phyloP scores from a whole-genome alignment of 495 filamentous ascomycete genomes.

The Choiromyces venosus region DNA sequence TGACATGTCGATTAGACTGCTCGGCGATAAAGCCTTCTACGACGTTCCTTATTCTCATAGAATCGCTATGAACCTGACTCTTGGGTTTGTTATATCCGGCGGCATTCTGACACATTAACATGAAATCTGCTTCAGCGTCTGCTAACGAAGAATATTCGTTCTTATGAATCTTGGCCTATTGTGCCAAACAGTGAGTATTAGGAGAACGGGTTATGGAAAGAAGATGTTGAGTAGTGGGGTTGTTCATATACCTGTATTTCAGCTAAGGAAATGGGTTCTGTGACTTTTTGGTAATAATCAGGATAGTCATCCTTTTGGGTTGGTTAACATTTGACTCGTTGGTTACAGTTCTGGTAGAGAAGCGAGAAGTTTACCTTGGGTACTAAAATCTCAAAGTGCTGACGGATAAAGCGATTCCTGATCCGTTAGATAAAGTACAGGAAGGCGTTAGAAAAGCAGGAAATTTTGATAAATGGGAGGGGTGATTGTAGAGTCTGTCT shows the following conservation, averaged over 20 bases:
- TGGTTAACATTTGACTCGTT: conserved; percentile 19
- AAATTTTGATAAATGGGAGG: neutral
- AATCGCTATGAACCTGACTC: conserved; percentile 41
- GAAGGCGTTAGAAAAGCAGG: conserved; percentile 13
- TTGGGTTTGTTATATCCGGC: conserved; percentile 41
- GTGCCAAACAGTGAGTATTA: conserved; percentile 21
- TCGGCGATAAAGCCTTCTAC: conserved; percentile 37
- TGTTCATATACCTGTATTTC: conserved; percentile 48
- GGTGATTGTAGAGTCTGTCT: neutral
- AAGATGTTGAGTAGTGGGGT: neutral
- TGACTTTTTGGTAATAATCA: conserved; percentile 54
- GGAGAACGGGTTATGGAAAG: conserved; percentile 5
- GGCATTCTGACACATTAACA: conserved; percentile 42
- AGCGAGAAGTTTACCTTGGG: conserved; percentile 33
- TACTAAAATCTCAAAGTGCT: conserved; percentile 40
- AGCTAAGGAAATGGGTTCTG: conserved; percentile 53
- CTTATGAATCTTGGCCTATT: conserved; percentile 35
- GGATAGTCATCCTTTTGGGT: conserved; percentile 45
- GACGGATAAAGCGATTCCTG: conserved; percentile 40
- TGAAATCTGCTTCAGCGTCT: conserved; percentile 36
- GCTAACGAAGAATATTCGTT: conserved; percentile 33
- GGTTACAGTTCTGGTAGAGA: conserved; percentile 9
- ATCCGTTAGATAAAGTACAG: conserved; percentile 21
- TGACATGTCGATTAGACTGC: conserved; percentile 29
- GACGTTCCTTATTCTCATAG: conserved; percentile 35